A percentile compares a stretch with the other conserved stretches of the same genome.
phyloP scores from a whole-genome alignment of 139 green algal species.

The Auxenochlorella protothecoides region DNA sequence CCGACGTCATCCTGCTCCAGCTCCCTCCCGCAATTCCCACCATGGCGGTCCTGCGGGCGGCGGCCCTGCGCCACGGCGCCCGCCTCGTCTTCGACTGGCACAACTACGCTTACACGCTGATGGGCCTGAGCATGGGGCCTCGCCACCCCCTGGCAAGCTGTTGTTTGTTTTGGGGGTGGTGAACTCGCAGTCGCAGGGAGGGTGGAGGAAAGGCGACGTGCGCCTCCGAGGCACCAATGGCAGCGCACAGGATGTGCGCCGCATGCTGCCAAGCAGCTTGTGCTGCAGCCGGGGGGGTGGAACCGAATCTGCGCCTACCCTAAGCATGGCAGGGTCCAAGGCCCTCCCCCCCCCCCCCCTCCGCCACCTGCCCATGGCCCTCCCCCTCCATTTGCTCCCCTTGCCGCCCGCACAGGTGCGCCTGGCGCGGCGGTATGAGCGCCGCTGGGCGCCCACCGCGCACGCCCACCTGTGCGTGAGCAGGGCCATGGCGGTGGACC shows the following conservation, averaged over 20 bases:
- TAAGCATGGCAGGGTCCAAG: no score
- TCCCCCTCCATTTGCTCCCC: background rate
- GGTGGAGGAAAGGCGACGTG: no score
- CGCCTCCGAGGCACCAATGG: no score
- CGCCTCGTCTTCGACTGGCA: conserved; percentile 90
- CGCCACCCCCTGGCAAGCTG: conserved; percentile 33
- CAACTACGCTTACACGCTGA: conserved; percentile 87
- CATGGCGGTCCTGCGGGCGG: conserved; percentile 62
- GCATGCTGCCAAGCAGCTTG: background rate
- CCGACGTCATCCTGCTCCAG: conserved; percentile 62
- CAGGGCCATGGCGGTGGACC: conserved; percentile 65
- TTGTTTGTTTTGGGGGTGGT: no score
- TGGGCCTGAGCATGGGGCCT: conserved; percentile 54
- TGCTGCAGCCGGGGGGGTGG: no score
- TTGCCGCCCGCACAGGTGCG: conserved; percentile 27
- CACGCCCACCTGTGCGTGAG: conserved; percentile 79
- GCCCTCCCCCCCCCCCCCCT: no score
- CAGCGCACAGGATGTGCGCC: background rate
- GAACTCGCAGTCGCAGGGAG: no score
- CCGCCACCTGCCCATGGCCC: no score
- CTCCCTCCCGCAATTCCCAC: conserved; percentile 84
- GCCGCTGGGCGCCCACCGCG: conserved; percentile 32
- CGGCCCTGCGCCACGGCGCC: conserved; percentile 39
- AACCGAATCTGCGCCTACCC: no score
- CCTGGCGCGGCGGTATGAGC: conserved; percentile 50